Evolutionary conservation across 306 rosid species (phyloP), one percentile per base, ranked within the genome.

Genomic region (Citrullus amarus): DNA sequence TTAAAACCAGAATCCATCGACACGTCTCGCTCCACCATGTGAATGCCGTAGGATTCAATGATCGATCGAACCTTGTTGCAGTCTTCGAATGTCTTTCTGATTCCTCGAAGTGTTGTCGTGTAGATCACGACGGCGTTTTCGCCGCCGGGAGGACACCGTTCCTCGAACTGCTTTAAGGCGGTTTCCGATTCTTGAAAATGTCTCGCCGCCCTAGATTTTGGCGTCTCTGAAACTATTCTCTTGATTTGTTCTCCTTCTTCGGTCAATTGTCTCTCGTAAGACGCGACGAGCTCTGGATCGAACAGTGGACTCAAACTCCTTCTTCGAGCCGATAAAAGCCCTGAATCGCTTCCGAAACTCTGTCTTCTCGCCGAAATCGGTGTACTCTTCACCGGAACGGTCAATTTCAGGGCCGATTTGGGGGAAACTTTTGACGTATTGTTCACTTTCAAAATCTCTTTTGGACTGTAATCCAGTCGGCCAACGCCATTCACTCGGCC

Each of bases 1-100:
- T 84, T 91, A n/a, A 90, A 86, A 43, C 98, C 99, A 0, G 93
- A 89, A 87, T 96, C 97, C 99, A 96, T 96, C 0, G 99, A 96
- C 55, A 92, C 85, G 16, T 96, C 99, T 15, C 98, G 87, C 90
- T 96, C 99, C 0, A 83, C 22, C 77, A 86, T 60, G 0, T 79
- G 88, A 59, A 96, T 84, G 3, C 83, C 79, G n/a, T 91, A 80
- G 0, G 98, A 96, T 55, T 91, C 98, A 0, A 92, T 15, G 6
- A 90, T 85, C 3, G 93, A 75, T 58, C 98, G 76, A 41, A 92
- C 98, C 28, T 78, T 87, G 65, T 90, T 96, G 86, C 98, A 92
- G 38, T 92, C 97, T 81, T 96, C 99, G 16, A 86, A 96, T 0
- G 99, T 92, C 78, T 91, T 92, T 78, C 99, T 87, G 44, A 96